Conservation (phyloP, 2,329 filamentous ascomycete genomes). For the Epichloe elymi region DNA sequence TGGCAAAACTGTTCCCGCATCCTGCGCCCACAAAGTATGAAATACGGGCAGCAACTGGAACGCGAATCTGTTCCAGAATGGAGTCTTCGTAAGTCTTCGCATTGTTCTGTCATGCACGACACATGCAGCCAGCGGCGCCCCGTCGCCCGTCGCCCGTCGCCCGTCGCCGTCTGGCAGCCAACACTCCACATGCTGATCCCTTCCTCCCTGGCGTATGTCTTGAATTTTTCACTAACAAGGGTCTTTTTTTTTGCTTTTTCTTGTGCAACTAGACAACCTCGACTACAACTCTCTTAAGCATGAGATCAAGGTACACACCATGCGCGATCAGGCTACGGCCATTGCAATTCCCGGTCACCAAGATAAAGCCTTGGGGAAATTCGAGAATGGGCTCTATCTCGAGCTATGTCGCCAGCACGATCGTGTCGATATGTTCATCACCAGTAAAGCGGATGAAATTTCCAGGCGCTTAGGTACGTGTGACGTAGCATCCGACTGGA, state of each 20-base stretch:
- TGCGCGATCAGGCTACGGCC: conserved; percentile 52
- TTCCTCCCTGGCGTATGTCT: neutral
- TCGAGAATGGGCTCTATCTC: conserved; percentile 58
- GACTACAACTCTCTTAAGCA: conserved; percentile 82
- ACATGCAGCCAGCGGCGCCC: neutral
- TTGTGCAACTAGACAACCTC: conserved; percentile 53
- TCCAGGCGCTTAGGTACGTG: conserved; percentile 50
- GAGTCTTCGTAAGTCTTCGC: conserved; percentile 49
- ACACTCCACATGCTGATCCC: neutral
- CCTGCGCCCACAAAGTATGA: conserved; percentile 17
- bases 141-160: no score
- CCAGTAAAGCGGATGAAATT: conserved; percentile 70
- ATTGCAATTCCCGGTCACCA: conserved; percentile 63
- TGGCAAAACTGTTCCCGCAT: neutral
- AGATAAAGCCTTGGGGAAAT: conserved; percentile 43
- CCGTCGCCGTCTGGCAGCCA: neutral
- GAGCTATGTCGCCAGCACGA: conserved; percentile 65
- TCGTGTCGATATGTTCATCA: conserved; percentile 65
- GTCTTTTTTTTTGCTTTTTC: neutral
- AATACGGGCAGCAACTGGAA: conserved; percentile 44
- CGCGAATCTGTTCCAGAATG: conserved; percentile 70
- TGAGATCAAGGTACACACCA: conserved; percentile 70
- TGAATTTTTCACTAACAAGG: neutral
- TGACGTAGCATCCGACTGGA: neutral
- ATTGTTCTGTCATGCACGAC: neutral